Evolutionary conservation across 768 basidiomycete species (phyloP), one percentile per base, ranked within the genome.

Genomic region (Hypholoma fasciculare): DNA sequence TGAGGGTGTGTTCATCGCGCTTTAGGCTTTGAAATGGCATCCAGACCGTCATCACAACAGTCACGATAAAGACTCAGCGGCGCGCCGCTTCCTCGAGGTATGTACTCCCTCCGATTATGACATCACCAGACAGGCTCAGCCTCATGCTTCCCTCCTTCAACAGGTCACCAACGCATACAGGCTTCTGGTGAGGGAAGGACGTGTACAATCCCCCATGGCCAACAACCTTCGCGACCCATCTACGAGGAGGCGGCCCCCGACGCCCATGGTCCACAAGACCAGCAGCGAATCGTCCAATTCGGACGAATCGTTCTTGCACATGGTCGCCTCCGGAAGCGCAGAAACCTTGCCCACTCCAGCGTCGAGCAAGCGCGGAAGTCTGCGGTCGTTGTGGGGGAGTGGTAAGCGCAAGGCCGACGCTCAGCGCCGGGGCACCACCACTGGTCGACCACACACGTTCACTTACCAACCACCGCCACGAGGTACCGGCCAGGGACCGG

Each of bases 11-110:
- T 59, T 70, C 54, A 60, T 64, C 52, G 55, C 46, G 52, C 60
- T 57, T 47, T 58, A 71, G 86, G 86, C 84, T 62, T 72, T 88
- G 55, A 79, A 77, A 65, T 89, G 86, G 85, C 86, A 88, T 62
- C 86, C 86, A 61, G 86, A 88, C 71, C 85, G 84, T 59, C 83
- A 85, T 69, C 78, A 82, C 64, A 63, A 63, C 60, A 61, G 56
- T 42, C 63, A 75, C 26, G 76, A 80, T 58, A 83, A 80, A 65
- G 81, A 85, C 56, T 67, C 69, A 47, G 83, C 84, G 16, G 79
- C 80, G 51, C 76, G 78, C 61, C 76, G 76, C 64, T 88, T 88
- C 70, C 76, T 83, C 49, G 79, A 88, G 74, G 87, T 86, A 68
- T 56, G 61, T 57, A 52, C 58, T 51, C 56, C 26, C 57, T 56